These are phyloP conservation scores for Bipolaris oryzae DNA, from an alignment of 2,329 filamentous ascomycete species.

Conservation along the genomic window DNA sequence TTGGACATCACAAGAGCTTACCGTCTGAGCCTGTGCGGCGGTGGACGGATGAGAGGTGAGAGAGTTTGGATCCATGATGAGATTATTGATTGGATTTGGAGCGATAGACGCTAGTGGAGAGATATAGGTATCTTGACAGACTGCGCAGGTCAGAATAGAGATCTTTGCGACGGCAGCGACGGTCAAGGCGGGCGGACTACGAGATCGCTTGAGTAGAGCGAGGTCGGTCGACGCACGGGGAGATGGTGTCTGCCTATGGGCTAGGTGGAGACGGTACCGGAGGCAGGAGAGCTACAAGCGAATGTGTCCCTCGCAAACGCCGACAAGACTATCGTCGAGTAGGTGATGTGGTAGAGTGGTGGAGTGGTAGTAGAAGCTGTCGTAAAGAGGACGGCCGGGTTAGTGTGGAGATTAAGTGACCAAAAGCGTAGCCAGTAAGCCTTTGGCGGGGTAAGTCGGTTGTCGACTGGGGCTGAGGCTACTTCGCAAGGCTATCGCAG, in stretches of 20 bases:
- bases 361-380: slow-evolving; percentile 25
- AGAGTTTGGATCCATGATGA: slow-evolving; percentile 72
- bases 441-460: slow-evolving; percentile 40
- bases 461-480: slow-evolving; percentile 33
- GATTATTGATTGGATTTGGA: slow-evolving; percentile 39
- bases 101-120: slow-evolving; percentile 35
- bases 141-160: slow-evolving; percentile 43
- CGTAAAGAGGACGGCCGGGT: slow-evolving; percentile 31
- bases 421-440: slow-evolving; percentile 53
- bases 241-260: slow-evolving; percentile 21
- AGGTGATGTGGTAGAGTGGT: too few species aligned
- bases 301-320: slow-evolving; percentile 87
- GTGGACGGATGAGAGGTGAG: slow-evolving; percentile 91
- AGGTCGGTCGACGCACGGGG: slow-evolving; percentile 41
- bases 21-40: slow-evolving; percentile 88
- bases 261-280: slow-evolving; percentile 53
- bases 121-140: slow-evolving; percentile 40
- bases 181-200: slow-evolving; percentile 36
- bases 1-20: slow-evolving; percentile 38
- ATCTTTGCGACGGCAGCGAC: slow-evolving; percentile 34
- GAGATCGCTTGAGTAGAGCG: slow-evolving; percentile 40
- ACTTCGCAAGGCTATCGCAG: slow-evolving; percentile 34
- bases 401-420: slow-evolving; percentile 36
- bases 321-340: slow-evolving; percentile 46
- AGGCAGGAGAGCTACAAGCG: slow-evolving; percentile 93